Conservation (phyloP, 805 yeast genomes). For the Scheffersomyces lignosus region DNA sequence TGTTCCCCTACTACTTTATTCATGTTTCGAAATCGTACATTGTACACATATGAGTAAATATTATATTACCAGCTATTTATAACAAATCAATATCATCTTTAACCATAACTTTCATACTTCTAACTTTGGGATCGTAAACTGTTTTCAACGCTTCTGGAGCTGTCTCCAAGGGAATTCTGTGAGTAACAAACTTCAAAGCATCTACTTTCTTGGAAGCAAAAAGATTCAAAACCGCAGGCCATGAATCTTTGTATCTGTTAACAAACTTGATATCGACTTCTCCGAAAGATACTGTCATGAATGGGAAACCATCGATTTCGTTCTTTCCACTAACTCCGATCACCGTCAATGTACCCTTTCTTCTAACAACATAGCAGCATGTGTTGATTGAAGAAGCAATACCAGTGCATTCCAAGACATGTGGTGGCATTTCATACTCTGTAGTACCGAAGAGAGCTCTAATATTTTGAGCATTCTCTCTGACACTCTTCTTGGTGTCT, state of each 20-base stretch:
- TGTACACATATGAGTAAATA: no score
- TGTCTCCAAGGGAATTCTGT: conserved; percentile 46
- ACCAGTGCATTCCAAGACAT: conserved; percentile 57
- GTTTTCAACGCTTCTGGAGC: conserved; percentile 47
- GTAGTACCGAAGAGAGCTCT: conserved; percentile 33
- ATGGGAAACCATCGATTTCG: conserved; percentile 47
- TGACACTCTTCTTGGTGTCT: conserved; percentile 24
- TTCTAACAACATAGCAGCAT: conserved; percentile 45
- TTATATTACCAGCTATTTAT: no score
- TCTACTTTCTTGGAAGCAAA: conserved; percentile 30
- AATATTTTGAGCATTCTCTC: conserved; percentile 41
- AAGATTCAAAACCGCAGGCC: conserved; percentile 57
- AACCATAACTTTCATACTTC: conserved; percentile 17
- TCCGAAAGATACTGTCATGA: conserved; percentile 54
- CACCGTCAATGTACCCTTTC: conserved; percentile 47
- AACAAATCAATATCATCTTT: conserved; percentile 9
- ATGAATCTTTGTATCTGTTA: conserved; percentile 55
- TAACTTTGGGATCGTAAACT: conserved; percentile 12
- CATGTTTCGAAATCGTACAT: no score
- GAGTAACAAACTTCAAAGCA: conserved; percentile 42
- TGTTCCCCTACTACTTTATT: no score
- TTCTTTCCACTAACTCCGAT: conserved; percentile 52
- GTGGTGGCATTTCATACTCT: conserved; percentile 22
- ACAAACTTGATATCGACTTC: conserved; percentile 53
- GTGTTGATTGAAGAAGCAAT: conserved; percentile 49